phyloP scores from a whole-genome alignment of 2,329 filamentous ascomycete genomes.

The Diaporthe eres region DNA sequence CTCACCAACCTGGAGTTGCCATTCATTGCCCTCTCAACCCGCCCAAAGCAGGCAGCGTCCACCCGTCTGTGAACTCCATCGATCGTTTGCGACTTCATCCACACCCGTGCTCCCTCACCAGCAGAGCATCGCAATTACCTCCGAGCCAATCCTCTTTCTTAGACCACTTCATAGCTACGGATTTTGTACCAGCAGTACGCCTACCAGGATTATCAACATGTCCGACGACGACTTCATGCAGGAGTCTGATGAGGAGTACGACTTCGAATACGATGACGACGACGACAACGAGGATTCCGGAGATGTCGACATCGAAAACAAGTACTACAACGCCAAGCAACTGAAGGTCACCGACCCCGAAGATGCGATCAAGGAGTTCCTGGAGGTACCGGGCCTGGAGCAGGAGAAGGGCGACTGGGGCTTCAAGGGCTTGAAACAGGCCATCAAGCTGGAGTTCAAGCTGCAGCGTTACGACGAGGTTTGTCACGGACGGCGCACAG shows the following conservation, averaged over 20 bases:
- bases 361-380: constrained; percentile 91
- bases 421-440: constrained; percentile 98
- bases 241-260: constrained; percentile 91
- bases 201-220: constrained; percentile 64
- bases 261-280: constrained; percentile 95
- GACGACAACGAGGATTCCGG: constrained; percentile 90
- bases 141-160: background rate
- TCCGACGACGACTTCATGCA: constrained; percentile 96
- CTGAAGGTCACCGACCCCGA: constrained; percentile 89
- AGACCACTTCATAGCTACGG: background rate
- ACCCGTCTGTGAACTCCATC: background rate
- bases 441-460: constrained; percentile 96
- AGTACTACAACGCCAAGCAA: constrained; percentile 99
- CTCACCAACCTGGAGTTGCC: constrained; percentile 6
- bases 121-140: background rate
- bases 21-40: constrained; percentile 12
- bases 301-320: constrained; percentile 97
- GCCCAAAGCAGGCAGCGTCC: constrained; percentile 9
- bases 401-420: constrained; percentile 97
- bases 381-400: constrained; percentile 88
- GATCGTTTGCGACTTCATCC: constrained; percentile 22
- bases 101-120: background rate
- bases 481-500: constrained; percentile 52
- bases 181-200: background rate
- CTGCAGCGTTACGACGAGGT: constrained; percentile 88